A percentile compares a stretch with the other conserved stretches of the same genome.
phyloP scores from a whole-genome alignment of 768 basidiomycete genomes.

The Boletus subparvulus region DNA sequence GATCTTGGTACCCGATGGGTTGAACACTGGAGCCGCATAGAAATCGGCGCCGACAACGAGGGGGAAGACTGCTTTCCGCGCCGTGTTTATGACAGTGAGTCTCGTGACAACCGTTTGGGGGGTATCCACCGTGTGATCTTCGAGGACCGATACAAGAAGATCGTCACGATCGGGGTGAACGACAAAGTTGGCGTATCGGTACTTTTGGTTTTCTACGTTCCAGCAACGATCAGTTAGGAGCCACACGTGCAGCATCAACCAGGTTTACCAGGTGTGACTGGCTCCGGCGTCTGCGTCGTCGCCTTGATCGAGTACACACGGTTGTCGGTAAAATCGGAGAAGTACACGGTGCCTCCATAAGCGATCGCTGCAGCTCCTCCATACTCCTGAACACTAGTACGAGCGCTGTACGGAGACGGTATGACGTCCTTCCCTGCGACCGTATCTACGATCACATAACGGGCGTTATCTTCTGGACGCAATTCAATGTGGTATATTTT shows the following conservation, averaged over 20 bases:
- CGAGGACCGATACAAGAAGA: constrained; percentile 60
- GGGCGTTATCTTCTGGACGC: constrained; percentile 55
- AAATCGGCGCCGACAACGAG: constrained; percentile 67
- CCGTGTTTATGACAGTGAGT: constrained; percentile 55
- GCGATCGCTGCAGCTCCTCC: constrained; percentile 66
- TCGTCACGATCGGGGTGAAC: constrained; percentile 53
- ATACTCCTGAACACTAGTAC: constrained; percentile 66
- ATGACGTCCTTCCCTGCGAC: constrained; percentile 48
- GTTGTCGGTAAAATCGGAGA: constrained; percentile 55
- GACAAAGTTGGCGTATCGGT: constrained; percentile 64
- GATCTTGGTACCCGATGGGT: constrained; percentile 55
- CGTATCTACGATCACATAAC: constrained; percentile 58
- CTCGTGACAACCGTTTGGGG: constrained; percentile 45
- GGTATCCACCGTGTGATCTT: constrained; percentile 61
- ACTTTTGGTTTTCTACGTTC: constrained; percentile 24
- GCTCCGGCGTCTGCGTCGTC: constrained; percentile 33
- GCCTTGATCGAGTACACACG: constrained; percentile 47
- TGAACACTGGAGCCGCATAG: constrained; percentile 61
- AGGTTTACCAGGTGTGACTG: constrained; percentile 61
- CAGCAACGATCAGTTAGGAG: background rate
- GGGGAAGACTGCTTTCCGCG: constrained; percentile 41
- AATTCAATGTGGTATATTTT: constrained; percentile 57
- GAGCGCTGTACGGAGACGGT: constrained; percentile 52
- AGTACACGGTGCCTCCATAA: constrained; percentile 51
- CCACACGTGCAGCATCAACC: constrained; percentile 4